phyloP scores from a whole-genome alignment of 768 basidiomycete genomes.

The Thelephora ganbajun region DNA sequence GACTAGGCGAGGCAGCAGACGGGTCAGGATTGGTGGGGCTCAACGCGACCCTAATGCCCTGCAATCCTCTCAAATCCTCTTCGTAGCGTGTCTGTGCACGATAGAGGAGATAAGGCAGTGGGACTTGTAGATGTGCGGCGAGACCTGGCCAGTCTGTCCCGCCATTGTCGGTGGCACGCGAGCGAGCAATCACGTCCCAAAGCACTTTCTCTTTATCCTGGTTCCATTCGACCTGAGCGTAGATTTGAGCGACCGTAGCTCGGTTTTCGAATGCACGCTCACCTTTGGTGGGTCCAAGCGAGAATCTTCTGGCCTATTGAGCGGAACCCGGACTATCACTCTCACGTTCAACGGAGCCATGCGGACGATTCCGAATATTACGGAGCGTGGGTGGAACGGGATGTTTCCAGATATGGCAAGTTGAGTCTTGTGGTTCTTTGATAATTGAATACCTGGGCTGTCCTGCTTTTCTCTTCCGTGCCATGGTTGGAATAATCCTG shows the following conservation, averaged over 20 bases:
- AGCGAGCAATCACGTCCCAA: conserved; percentile 79
- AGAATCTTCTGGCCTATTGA: conserved; percentile 61
- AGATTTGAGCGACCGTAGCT: conserved; percentile 7
- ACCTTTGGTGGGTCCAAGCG: conserved; percentile 52
- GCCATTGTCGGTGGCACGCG: conserved; percentile 55
- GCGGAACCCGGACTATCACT: conserved; percentile 69
- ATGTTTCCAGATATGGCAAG: no score
- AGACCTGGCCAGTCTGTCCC: conserved; percentile 66
- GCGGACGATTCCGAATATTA: background rate
- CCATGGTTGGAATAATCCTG: no score
- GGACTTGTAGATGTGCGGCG: conserved; percentile 66
- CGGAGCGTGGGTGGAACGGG: no score
- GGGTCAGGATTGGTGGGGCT: conserved; percentile 28
- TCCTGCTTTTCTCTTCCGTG: no score
- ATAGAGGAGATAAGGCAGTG: conserved; percentile 74
- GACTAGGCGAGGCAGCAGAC: conserved; percentile 6
- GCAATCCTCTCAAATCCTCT: conserved; percentile 69
- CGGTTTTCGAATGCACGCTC: conserved; percentile 4
- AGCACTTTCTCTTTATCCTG: conserved; percentile 71
- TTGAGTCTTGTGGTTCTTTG: no score
- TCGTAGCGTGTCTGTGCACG: conserved; percentile 76
- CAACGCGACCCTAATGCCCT: conserved; percentile 45
- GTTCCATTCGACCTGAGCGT: conserved; percentile 67
- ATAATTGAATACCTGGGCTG: no score
- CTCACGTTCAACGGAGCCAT: conserved; percentile 21